Conservation (phyloP, 1,139 yeast genomes). For the Insectozyma bohioensis region DNA sequence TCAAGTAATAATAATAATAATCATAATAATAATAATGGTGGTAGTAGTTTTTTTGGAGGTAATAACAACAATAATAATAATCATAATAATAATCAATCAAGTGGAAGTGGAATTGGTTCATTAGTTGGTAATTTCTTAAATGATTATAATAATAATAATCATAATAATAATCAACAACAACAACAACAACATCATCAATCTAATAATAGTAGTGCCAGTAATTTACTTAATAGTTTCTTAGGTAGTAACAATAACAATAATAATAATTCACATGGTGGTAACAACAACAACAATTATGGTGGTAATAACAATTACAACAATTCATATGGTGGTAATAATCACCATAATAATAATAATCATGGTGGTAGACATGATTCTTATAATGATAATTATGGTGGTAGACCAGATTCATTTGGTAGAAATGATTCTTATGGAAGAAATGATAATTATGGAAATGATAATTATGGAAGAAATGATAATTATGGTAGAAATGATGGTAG, state of each 20-base stretch:
- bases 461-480: conserved; percentile 1
- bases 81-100: conserved; percentile 3
- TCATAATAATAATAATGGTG: conserved; percentile 7
- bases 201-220: conserved; percentile 1
- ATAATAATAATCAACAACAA: conserved; percentile 4
- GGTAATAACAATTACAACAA: conserved; percentile 6
- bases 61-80: conserved; percentile 4
- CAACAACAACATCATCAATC: too few species aligned
- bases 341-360: conserved; percentile 3
- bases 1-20: conserved; percentile 6
- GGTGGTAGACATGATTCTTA: conserved; percentile 4
- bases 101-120: conserved; percentile 8
- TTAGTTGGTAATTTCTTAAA: conserved; percentile 10
- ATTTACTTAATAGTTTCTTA: conserved; percentile 2
- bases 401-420: too few species aligned
- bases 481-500: conserved; percentile 1
- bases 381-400: conserved; percentile 1
- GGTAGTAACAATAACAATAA: conserved; percentile 8
- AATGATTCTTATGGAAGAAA: conserved; percentile 3
- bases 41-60: conserved; percentile 11
- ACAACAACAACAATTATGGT: conserved; percentile 2
- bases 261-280: conserved; percentile 1
- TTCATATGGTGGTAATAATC: conserved; percentile 1
- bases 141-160: conserved; percentile 9
- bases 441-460: background rate